Evolutionary conservation across 2,329 filamentous ascomycete genomes (phyloP).

Genomic region (Alternaria angustiovoidea): DNA sequence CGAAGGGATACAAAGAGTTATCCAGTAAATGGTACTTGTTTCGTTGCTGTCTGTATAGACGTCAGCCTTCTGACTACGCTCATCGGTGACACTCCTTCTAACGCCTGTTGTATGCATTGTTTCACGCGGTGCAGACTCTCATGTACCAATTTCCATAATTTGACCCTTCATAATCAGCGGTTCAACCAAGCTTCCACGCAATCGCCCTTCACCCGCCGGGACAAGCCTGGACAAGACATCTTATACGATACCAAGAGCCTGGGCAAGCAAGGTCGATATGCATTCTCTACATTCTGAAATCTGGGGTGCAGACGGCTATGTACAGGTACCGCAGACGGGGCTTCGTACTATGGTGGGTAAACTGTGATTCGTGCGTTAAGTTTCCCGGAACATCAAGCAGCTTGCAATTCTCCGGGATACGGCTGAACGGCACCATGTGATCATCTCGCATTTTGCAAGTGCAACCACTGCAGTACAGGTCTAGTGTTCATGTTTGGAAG

Average conservation of each 20-base stretch:
- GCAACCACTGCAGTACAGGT: background rate
- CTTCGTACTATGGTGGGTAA: constrained; percentile 21
- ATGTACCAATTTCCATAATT: background rate
- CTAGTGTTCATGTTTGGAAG: constrained; percentile 4
- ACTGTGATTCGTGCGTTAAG: constrained; percentile 18
- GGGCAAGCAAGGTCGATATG: constrained; percentile 14
- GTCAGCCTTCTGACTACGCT: background rate
- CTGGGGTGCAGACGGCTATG: constrained; percentile 27
- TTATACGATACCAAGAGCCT: constrained; percentile 31
- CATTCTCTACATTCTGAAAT: constrained; percentile 15
- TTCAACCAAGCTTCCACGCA: constrained; percentile 24
- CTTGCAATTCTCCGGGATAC: constrained; percentile 17
- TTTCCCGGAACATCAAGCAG: constrained; percentile 5
- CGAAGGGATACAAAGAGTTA: too few species aligned
- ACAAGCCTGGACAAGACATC: constrained; percentile 35
- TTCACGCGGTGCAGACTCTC: background rate
- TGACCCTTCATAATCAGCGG: constrained; percentile 14
- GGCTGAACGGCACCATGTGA: constrained; percentile 10
- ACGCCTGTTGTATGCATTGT: background rate
- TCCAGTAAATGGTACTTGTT: background rate
- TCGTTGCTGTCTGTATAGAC: background rate
- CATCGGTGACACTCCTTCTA: background rate
- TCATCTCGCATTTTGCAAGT: background rate
- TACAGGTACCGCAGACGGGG: constrained; percentile 4
- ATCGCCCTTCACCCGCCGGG: constrained; percentile 33